A percentile compares a stretch with the other conserved stretches of the same genome.
Evolutionary conservation across 345 rosid species (phyloP).

Genomic region (Boechera divaricarpa): DNA sequence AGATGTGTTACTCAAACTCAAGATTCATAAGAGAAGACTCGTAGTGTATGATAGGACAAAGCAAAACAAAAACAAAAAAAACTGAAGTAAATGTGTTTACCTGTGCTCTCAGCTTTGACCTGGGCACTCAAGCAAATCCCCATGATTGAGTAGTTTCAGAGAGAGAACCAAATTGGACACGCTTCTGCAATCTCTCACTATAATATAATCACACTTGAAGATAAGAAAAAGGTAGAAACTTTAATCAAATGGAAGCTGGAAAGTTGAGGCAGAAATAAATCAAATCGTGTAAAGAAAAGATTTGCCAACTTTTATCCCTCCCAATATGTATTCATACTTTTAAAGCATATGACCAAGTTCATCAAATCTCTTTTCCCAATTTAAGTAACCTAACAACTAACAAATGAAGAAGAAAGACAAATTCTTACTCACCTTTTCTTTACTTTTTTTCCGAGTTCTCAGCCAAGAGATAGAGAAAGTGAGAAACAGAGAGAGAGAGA

Average conservation of each 20-base stretch:
- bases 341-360: conserved; percentile 21
- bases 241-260: conserved; percentile 33
- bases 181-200: conserved; percentile 42
- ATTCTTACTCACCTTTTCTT: conserved; percentile 34
- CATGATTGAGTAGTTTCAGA: conserved; percentile 49
- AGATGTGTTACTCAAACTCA: neutral
- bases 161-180: conserved; percentile 39
- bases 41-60: neutral
- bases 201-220: conserved; percentile 43
- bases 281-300: conserved; percentile 43
- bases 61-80: neutral
- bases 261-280: conserved; percentile 40
- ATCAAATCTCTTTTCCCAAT: conserved; percentile 8
- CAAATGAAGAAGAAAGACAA: conserved; percentile 27
- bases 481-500: neutral
- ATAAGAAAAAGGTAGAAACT: conserved; percentile 33
- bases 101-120: conserved; percentile 87
- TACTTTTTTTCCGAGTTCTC: neutral
- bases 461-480: conserved; percentile 12
- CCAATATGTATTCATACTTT: neutral
- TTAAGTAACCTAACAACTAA: conserved; percentile 34
- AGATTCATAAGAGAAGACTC: neutral
- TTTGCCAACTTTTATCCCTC: conserved; percentile 2
- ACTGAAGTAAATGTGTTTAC: conserved; percentile 51
- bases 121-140: conserved; percentile 89